Base-by-base conservation (phyloP, 306 rosid species). In the Lithocarpus polystachyus region DNA sequence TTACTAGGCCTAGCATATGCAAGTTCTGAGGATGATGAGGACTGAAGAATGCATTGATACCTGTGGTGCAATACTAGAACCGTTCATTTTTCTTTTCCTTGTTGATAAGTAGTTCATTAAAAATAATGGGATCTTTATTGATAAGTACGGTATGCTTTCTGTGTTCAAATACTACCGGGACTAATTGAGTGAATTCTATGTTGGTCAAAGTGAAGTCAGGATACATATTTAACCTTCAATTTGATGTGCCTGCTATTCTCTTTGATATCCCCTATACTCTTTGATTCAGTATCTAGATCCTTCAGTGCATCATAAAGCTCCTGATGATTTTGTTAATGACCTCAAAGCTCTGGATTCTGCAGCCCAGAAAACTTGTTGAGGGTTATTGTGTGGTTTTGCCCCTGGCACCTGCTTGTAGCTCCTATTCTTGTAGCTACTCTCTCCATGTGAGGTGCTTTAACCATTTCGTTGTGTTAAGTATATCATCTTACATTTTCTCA, bases 21-120 rank as follows among this genome's bases (percentile, higher is more conserved):
- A 78, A 88, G 95, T 81, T 95, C 99, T 26, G 99, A 94, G 29
- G 98, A 94, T 35, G 98, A 94, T 56, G 94, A 88, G 22, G 97
- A 92, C 67, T 90, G 89, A 90, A 76, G 56, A 70, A 61, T 22
- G 45, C 75, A 76, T 45, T n/a, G 60, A 20, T 29, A 8, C 65
- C 56, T 72, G 79, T 62, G 73, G 56, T 7, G 57, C 76, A 68
- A 75, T 29, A 19, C 43, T 40, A 24, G 10, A 18, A 57, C 60
- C 29, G 13, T 68, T 81, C 57, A 45, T 24, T 75, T 60, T 79
- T 65, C 60, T 69, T 11, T 40, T 40, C 11, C 45, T 76, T 35
- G 59, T 65, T 20, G 60, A 28, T 62, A 62, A 62, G 77, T 85
- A 80, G 88, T 79, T 68, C 6, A 62, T 62, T 62, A 35, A 28